Evolutionary conservation across 805 yeast species (phyloP).

Genomic region (Ogataea polymorpha): DNA sequence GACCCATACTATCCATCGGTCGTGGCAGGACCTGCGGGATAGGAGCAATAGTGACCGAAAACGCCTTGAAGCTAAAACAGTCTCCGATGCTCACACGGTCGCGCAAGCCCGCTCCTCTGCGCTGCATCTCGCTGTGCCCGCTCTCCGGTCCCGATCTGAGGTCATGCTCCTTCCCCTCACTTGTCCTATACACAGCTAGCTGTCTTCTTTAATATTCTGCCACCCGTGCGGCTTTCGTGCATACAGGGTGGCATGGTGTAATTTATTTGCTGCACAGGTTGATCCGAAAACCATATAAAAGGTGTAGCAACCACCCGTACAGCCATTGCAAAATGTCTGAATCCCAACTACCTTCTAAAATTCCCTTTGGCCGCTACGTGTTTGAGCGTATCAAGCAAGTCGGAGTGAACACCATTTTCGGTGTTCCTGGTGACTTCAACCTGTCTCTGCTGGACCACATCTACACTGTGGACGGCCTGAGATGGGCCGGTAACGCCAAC

Average conservation of each 20-base stretch:
- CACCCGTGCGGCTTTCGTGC: constrained; percentile 8
- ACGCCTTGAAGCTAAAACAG: not conserved
- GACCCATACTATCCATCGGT: constrained; percentile 3
- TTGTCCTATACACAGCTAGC: not conserved
- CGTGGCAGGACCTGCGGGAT: constrained; percentile 1
- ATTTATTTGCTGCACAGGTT: constrained; percentile 4
- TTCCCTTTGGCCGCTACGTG: constrained; percentile 71
- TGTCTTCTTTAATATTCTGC: not conserved
- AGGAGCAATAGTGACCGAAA: not conserved
- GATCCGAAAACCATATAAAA: constrained; percentile 2
- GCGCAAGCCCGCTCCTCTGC: too few relatives aligned
- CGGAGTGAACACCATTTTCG: constrained; percentile 67
- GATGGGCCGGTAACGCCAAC: constrained; percentile 91
- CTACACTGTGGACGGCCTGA: constrained; percentile 68
- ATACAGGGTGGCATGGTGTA: constrained; percentile 7
- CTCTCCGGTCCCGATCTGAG: not conserved
- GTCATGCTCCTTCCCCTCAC: constrained; percentile 2
- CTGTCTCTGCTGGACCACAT: constrained; percentile 67
- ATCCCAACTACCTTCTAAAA: constrained; percentile 27
- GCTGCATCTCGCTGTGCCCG: too few relatives aligned
- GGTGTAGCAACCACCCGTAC: not conserved
- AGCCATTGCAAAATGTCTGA: constrained; percentile 1
- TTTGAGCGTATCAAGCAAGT: constrained; percentile 78
- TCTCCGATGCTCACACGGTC: too few relatives aligned
- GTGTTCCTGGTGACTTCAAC: constrained; percentile 83